These are phyloP conservation scores for Sphagnum tenellum DNA, from an alignment of 225 moss, liverwort and hornwort genomes.

Conservation along the genomic window DNA sequence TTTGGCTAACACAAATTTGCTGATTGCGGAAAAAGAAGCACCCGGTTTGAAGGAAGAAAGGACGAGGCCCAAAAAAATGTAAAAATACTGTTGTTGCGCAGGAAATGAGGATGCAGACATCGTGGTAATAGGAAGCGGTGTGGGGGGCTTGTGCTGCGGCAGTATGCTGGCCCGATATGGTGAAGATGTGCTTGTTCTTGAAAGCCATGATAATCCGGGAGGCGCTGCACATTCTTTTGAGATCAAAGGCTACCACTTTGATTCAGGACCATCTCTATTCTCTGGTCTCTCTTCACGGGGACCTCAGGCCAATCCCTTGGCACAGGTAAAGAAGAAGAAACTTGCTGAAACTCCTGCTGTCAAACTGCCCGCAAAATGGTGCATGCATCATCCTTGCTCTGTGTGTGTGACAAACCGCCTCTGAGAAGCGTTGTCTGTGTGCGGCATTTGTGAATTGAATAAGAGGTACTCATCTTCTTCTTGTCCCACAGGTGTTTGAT, in stretches of 20 bases:
- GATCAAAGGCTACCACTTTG: constrained; percentile 80
- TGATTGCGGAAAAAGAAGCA: too few species aligned
- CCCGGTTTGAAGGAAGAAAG: too few species aligned
- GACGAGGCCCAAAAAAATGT: too few species aligned
- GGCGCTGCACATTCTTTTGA: constrained; percentile 96
- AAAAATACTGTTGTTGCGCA: constrained; percentile 5
- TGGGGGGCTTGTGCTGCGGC: constrained; percentile 82
- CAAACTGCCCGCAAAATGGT: too few species aligned
- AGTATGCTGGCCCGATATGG: constrained; percentile 79
- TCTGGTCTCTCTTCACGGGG: constrained; percentile 83
- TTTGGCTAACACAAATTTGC: too few species aligned
- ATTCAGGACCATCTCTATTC: constrained; percentile 88
- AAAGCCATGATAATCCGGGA: constrained; percentile 81
- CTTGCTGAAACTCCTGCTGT: too few species aligned
- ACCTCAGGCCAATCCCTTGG: constrained; percentile 80
- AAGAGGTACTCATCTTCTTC: background rate
- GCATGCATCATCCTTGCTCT: too few species aligned
- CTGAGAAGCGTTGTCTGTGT: too few species aligned
- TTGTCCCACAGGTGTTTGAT: constrained; percentile 56
- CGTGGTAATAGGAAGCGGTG: constrained; percentile 74
- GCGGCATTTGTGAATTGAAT: too few species aligned
- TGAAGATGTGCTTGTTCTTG: constrained; percentile 66
- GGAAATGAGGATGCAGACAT: constrained; percentile 56
- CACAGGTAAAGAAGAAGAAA: constrained; percentile 40
- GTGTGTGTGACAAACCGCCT: too few species aligned